Evolutionary conservation across 805 yeast genomes (phyloP).

Genomic region (Hanseniaspora meyeri): DNA sequence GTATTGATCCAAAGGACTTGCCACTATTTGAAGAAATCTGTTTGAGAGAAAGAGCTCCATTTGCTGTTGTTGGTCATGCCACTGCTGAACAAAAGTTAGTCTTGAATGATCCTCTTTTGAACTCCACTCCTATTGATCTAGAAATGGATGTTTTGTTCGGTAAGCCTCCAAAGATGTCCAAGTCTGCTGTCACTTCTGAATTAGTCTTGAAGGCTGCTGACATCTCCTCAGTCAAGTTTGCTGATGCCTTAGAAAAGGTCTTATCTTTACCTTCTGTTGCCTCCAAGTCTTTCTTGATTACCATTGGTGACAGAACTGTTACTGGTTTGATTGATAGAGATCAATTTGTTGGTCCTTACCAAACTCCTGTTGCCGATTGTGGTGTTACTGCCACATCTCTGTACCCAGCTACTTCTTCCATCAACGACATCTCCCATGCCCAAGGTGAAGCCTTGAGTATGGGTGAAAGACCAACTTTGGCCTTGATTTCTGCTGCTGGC

Average conservation of each 20-base stretch:
- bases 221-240: constrained; percentile 30
- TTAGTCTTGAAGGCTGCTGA: constrained; percentile 35
- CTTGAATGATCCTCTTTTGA: constrained; percentile 64
- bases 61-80: constrained; percentile 90
- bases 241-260: constrained; percentile 69
- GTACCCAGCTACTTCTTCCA: constrained; percentile 1
- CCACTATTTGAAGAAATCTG: constrained; percentile 65
- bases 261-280: constrained; percentile 87
- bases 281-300: constrained; percentile 83
- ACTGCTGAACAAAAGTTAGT: constrained; percentile 73
- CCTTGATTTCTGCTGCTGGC: constrained; percentile 76
- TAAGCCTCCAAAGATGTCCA: constrained; percentile 90
- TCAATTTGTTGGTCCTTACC: constrained; percentile 99
- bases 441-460: constrained; percentile 97
- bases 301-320: constrained; percentile 97
- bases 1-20: constrained; percentile 71
- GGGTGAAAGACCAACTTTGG: constrained; percentile 92
- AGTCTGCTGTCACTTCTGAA: constrained; percentile 53
- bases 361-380: constrained; percentile 95
- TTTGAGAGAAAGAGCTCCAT: constrained; percentile 91
- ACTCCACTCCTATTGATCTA: constrained; percentile 82
- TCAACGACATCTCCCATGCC: constrained; percentile 49
- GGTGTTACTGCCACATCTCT: constrained; percentile 89
- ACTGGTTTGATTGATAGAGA: constrained; percentile 95
- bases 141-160: constrained; percentile 94